Evolutionary conservation across 352 stramenopile species (phyloP).

Genomic region (Phytopythium aichiense): DNA sequence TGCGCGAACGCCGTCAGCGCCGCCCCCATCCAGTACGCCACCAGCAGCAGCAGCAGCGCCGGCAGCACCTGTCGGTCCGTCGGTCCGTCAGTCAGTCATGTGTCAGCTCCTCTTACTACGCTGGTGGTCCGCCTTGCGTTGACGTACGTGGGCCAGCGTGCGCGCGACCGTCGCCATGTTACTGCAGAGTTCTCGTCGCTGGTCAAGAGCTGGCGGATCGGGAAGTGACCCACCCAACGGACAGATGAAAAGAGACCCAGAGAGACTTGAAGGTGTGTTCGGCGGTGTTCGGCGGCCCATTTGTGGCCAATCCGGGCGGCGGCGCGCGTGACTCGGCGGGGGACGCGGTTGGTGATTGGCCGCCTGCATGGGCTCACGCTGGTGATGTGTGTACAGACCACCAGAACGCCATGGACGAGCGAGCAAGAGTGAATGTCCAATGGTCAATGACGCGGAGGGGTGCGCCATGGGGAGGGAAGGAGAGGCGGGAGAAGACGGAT

Average conservation of each 20-base stretch:
- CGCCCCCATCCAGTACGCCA: conserved; percentile 72
- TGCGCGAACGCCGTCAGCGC: conserved; percentile 56
- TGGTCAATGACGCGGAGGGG: too few species aligned
- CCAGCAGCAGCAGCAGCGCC: conserved; percentile 51
- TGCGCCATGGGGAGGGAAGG: too few species aligned
- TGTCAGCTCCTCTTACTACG: background rate
- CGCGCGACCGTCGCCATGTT: conserved; percentile 18
- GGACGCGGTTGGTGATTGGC: background rate
- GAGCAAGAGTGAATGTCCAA: too few species aligned
- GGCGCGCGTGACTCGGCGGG: background rate
- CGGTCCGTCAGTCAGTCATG: background rate
- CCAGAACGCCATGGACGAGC: background rate
- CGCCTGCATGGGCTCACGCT: background rate
- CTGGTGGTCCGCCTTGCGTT: too few species aligned
- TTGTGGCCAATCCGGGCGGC: background rate
- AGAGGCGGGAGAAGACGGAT: too few species aligned
- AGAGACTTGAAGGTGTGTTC: background rate
- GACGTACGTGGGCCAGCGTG: conserved; percentile 26
- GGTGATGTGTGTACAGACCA: conserved; percentile 8
- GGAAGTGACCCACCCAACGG: background rate
- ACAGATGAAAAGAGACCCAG: background rate
- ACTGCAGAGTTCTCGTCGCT: background rate
- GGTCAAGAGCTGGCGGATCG: background rate
- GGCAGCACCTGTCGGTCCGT: conserved; percentile 37
- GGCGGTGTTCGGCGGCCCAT: background rate